Conservation (phyloP, 1,139 yeast genomes). For the Hemisphaericaspora subhashii region DNA sequence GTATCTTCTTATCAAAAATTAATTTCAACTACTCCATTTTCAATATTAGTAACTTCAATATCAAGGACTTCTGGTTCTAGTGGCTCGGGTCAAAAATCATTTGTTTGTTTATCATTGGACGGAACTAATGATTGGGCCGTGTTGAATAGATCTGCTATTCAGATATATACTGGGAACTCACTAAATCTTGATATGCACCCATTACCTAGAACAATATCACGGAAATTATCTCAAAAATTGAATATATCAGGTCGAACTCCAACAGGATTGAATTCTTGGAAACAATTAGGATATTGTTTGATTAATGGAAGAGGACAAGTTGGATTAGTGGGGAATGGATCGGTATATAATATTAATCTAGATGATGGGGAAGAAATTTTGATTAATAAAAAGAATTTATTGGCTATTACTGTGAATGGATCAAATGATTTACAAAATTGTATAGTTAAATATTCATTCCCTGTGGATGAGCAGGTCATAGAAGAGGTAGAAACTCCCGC, state of each 20-base stretch:
- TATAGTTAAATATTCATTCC: constrained; percentile 27
- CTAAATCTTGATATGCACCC: constrained; percentile 35
- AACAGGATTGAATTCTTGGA: constrained; percentile 40
- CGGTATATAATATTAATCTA: constrained; percentile 50
- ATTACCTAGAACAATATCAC: constrained; percentile 44
- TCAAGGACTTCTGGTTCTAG: constrained; percentile 17
- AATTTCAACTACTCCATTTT: constrained; percentile 49
- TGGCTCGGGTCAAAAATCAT: constrained; percentile 29
- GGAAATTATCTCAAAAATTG: constrained; percentile 28
- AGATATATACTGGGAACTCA: constrained; percentile 53
- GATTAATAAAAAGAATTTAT: constrained; percentile 45
- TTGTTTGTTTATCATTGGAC: constrained; percentile 48
- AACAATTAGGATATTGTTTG: constrained; percentile 42
- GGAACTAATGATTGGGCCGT: constrained; percentile 66
- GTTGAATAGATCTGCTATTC: constrained; percentile 45
- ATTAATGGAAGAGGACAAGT: constrained; percentile 60
- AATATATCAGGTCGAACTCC: constrained; percentile 21
- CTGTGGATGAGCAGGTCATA: constrained; percentile 12
- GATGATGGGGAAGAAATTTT: constrained; percentile 49
- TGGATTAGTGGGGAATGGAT: constrained; percentile 58
- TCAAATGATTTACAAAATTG: constrained; percentile 45
- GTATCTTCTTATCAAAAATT: constrained; percentile 44
- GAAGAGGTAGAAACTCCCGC: neutral
- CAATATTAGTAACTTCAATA: constrained; percentile 31
- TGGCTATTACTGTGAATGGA: constrained; percentile 56